These are phyloP conservation scores for Pterula multifida DNA, from an alignment of 1,284 basidiomycete genomes.

Conservation along the genomic window DNA sequence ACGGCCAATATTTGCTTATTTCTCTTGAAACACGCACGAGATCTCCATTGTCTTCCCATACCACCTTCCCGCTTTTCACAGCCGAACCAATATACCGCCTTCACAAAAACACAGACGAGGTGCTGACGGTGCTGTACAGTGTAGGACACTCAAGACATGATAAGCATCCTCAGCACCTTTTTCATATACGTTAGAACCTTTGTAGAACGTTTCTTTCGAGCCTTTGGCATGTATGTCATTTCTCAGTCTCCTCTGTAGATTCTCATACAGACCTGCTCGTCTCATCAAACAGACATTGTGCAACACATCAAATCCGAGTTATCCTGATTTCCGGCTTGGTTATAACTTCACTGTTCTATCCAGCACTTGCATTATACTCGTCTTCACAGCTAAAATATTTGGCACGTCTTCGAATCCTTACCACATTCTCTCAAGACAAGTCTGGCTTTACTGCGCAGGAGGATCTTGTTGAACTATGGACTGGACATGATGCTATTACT, in stretches of 20 bases:
- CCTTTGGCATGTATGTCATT: background rate
- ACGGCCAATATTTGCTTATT: no score
- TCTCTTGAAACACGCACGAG: no score
- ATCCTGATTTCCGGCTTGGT: conserved; percentile 89
- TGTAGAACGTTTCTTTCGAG: background rate
- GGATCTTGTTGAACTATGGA: conserved; percentile 63
- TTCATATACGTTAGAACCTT: background rate
- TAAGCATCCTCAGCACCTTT: background rate
- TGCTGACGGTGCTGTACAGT: background rate
- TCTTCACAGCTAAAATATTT: conserved; percentile 55
- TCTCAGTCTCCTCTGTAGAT: no score
- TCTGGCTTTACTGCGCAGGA: conserved; percentile 39
- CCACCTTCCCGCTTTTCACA: no score
- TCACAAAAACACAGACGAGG: no score
- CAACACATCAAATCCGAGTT: conserved; percentile 85
- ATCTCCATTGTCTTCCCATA: no score
- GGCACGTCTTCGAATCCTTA: conserved; percentile 52
- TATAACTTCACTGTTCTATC: conserved; percentile 93
- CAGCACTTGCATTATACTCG: conserved; percentile 77
- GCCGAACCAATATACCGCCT: no score
- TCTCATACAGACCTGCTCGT: no score
- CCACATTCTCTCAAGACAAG: conserved; percentile 32
- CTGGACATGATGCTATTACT: conserved; percentile 42
- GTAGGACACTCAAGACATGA: background rate
- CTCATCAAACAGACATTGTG: conserved; percentile 54